Base-by-base conservation (phyloP, 768 basidiomycete species). In the Agaricus subrufescens region DNA sequence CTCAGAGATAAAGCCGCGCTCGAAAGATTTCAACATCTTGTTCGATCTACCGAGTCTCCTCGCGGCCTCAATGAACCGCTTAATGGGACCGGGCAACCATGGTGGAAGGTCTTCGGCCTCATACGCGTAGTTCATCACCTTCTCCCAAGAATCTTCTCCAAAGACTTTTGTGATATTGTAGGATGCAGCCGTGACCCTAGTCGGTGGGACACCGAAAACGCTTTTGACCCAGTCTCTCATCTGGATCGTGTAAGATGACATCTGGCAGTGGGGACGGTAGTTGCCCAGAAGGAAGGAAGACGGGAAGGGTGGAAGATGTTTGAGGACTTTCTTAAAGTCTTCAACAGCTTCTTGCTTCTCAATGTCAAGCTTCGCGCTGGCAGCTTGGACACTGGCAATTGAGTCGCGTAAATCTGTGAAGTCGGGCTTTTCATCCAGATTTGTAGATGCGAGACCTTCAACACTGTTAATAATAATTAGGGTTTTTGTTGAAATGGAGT, bases 1-100 rank as follows among this genome's bases (percentile, higher is more conserved):
- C 63, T 86, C 74, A 5, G 83, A 84, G 58, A 94, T 87, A 67
- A 96, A 91, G 1, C 91, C 91, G 48, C 80, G 81, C 67, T 93
- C 91, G 61, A 92, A 91, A 6, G 73, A 69, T 10, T 75, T 69
- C n/a, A 92, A 71, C 67, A 86, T 89, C 71, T 78, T 70, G 69
- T 91, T 91, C 14, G 78, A 80, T 52, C 65, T 73, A 50, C 71
- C 74, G 9, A 90, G 79, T 29, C 83, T 81, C 63, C 78, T 81
- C 2, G 75, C 81, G 3, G 84, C 87, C 61, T 75, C 76, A 59
- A 80, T 73, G 57, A 91, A 58, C 29, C 30, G 42, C 34, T 29
- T 52, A 43, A 31, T 53, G 38, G 54, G 57, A 51, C 42, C 47
- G 14, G 50, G 48, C 44, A 45, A 49, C 51, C 43, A 30, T 3